These are phyloP conservation scores for Macaranga tanarius DNA, from an alignment of 441 rosid species.

Conservation along the genomic window DNA sequence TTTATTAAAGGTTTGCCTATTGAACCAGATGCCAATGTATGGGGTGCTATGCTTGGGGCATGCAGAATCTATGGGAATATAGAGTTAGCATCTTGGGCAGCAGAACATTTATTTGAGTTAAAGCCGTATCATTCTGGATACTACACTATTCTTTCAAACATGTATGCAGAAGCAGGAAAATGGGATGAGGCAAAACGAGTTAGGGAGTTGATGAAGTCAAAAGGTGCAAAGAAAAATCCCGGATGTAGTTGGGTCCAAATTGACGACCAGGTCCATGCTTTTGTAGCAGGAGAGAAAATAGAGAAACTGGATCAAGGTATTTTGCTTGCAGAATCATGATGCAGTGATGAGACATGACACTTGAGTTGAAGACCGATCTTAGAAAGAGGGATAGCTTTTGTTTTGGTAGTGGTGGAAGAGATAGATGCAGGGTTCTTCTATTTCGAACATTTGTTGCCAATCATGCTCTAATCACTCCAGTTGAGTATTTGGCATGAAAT, in stretches of 20 bases:
- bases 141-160: conserved; percentile 71
- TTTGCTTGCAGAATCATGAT: conserved; percentile 19
- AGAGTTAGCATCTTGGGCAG: conserved; percentile 66
- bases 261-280: conserved; percentile 57
- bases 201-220: conserved; percentile 69
- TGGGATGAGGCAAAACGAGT: conserved; percentile 70
- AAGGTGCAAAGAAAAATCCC: conserved; percentile 78
- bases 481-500: background rate
- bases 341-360: background rate
- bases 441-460: too few relatives aligned
- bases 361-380: background rate
- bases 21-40: conserved; percentile 64
- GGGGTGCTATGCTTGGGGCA: conserved; percentile 89
- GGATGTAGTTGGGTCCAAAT: conserved; percentile 82
- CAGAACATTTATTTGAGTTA: conserved; percentile 63
- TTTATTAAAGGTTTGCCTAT: conserved; percentile 63
- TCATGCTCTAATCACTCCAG: too few relatives aligned
- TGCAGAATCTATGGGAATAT: conserved; percentile 70
- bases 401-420: too few relatives aligned
- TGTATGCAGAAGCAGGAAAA: conserved; percentile 80
- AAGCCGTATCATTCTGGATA: conserved; percentile 78
- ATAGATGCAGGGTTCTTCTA: too few relatives aligned
- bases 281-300: conserved; percentile 65
- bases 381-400: background rate
- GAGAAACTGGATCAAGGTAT: conserved; percentile 22